Percentiles rank a stretch among this genome's conserved stretches.
Evolutionary conservation across 2,329 filamentous ascomycete species (phyloP).

Genomic region (Uncinocarpus reesii): DNA sequence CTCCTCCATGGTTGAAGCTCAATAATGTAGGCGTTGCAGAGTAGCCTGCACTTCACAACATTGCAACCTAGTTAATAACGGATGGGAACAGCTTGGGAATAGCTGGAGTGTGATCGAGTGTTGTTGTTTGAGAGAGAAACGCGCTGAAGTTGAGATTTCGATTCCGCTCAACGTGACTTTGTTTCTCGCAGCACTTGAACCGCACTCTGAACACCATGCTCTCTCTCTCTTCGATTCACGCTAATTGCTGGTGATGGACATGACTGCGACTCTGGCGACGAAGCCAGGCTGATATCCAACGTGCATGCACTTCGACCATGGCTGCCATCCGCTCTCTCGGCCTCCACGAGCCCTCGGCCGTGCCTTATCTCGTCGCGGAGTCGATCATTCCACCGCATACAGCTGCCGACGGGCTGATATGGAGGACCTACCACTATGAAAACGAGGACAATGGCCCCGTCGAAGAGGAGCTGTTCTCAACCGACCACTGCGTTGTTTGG

Average conservation of each 20-base stretch:
- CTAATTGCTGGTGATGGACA: constrained; percentile 23
- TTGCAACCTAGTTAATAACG: not conserved
- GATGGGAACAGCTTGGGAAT: not conserved
- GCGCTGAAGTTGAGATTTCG: not conserved
- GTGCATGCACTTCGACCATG: constrained; percentile 47
- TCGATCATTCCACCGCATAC: constrained; percentile 61
- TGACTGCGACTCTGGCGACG: constrained; percentile 19
- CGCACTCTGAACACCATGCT: constrained; percentile 16
- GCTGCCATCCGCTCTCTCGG: constrained; percentile 83
- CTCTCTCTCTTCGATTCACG: constrained; percentile 15
- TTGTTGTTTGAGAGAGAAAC: not conserved
- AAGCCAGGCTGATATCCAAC: constrained; percentile 20
- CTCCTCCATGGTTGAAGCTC: constrained; percentile 15
- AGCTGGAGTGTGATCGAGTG: not conserved
- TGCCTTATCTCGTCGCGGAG: constrained; percentile 75
- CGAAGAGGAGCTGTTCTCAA: constrained; percentile 73
- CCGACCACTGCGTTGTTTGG: constrained; percentile 72
- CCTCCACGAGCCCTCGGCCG: constrained; percentile 74
- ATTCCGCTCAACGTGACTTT: constrained; percentile 10
- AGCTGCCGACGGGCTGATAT: constrained; percentile 55
- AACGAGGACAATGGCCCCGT: constrained; percentile 37
- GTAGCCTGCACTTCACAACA: not conserved
- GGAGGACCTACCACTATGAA: constrained; percentile 53
- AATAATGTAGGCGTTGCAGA: not conserved
- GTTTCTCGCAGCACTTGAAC: not conserved